Conservation (phyloP, 768 basidiomycete genomes). For the Pholiota conissans region DNA sequence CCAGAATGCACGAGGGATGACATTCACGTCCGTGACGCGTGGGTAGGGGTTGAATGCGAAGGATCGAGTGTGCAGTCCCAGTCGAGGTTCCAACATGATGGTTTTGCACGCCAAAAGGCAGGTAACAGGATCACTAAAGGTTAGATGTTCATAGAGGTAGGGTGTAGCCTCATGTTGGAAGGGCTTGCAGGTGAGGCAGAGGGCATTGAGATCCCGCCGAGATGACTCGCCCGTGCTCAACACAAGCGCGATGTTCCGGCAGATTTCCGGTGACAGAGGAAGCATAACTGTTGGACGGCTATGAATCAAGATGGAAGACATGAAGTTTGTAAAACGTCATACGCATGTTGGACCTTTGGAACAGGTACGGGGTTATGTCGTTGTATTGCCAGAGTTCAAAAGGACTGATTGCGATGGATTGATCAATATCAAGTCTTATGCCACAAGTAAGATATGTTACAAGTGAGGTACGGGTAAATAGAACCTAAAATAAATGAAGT, state of each 20-base stretch:
- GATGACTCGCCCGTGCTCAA: conserved; percentile 24
- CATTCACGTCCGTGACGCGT: conserved; percentile 14
- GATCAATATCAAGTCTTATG: too few relatives aligned
- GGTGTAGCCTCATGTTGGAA: conserved; percentile 49
- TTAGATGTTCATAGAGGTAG: conserved; percentile 41
- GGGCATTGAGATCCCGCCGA: conserved; percentile 36
- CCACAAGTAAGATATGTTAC: too few relatives aligned
- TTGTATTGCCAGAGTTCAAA: too few relatives aligned
- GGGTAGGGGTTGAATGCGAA: conserved; percentile 37
- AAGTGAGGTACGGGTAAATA: too few relatives aligned
- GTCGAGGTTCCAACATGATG: conserved; percentile 36
- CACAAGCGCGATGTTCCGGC: conserved; percentile 34
- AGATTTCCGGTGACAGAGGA: conserved; percentile 43
- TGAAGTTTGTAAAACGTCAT: background rate
- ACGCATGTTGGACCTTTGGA: background rate
- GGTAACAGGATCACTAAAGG: conserved; percentile 34
- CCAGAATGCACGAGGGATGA: conserved; percentile 43
- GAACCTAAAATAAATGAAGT: too few relatives aligned
- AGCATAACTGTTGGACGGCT: conserved; percentile 18
- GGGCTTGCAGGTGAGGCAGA: conserved; percentile 46
- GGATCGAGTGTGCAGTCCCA: conserved; percentile 39
- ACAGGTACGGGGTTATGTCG: too few relatives aligned
- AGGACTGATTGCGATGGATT: background rate
- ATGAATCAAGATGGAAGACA: background rate
- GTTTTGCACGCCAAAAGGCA: conserved; percentile 38